Evolutionary conservation across 495 filamentous ascomycete genomes (phyloP).

Genomic region (Parmelia sp.): DNA sequence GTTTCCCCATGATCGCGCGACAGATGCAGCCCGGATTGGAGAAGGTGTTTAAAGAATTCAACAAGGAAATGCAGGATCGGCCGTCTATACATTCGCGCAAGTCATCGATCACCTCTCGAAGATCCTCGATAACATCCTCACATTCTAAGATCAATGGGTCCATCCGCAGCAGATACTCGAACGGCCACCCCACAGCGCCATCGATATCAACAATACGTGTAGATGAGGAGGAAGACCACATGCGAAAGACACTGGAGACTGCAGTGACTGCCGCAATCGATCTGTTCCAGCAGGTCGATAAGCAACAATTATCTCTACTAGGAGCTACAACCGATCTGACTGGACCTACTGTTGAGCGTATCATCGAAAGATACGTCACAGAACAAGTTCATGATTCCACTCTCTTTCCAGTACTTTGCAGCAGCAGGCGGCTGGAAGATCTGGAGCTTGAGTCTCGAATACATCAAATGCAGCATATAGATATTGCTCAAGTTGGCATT

Average conservation of each 20-base stretch:
- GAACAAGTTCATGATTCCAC: conserved; percentile 88
- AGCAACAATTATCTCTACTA: conserved; percentile 85
- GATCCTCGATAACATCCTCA: conserved; percentile 24
- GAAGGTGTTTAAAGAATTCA: conserved; percentile 84
- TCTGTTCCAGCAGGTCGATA: conserved; percentile 90
- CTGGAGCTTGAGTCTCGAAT: conserved; percentile 86
- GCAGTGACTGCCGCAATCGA: conserved; percentile 92
- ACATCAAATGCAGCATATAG: conserved; percentile 84
- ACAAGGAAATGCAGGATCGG: conserved; percentile 74
- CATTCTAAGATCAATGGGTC: conserved; percentile 24
- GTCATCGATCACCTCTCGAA: conserved; percentile 33
- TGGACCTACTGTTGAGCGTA: conserved; percentile 79
- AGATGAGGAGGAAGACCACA: conserved; percentile 81
- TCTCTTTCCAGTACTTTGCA: conserved; percentile 75
- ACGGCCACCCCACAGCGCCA: conserved; percentile 33
- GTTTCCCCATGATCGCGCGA: conserved; percentile 92
- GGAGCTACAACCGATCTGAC: conserved; percentile 92
- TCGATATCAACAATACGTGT: conserved; percentile 49
- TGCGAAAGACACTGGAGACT: conserved; percentile 80
- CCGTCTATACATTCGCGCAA: conserved; percentile 66
- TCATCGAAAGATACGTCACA: conserved; percentile 91
- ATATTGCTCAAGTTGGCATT: conserved; percentile 91
- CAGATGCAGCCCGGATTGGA: conserved; percentile 95
- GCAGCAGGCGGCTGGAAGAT: conserved; percentile 73
- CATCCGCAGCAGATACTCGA: conserved; percentile 24